Evolutionary conservation across 1,284 basidiomycete species (phyloP), one percentile per base, ranked within the genome.

Genomic region (Tranzscheliella williamsii): DNA sequence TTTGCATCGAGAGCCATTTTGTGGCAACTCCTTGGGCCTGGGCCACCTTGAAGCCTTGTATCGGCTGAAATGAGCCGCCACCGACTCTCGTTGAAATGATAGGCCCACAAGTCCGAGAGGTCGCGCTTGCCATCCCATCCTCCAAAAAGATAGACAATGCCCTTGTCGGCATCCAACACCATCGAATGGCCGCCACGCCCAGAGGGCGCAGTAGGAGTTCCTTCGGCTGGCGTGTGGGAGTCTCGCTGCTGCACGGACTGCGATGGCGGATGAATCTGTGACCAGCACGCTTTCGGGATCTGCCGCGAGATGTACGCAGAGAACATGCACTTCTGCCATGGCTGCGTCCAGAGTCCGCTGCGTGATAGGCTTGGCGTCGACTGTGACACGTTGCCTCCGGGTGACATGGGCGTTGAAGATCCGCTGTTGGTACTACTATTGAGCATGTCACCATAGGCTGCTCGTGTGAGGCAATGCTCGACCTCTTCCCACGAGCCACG

Each of bases 31-130:
- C 89, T 79, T 4, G 87, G 82, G 4, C 84, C 83, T 2, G 89
- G 89, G 0, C 87, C 87, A 41, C 71, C 63, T 34, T 86, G 85
- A 29, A 79, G 70, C 2, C 82, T 79, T 1, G 86, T 86, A 38
- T 81, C 82, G 24, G 81, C 78, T 45, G 84, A 85, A 39, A 90
- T 79, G 20, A 85, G 65, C 5, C 79, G 79, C 89, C 89, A 91
- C 39, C 81, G 79, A 38, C 84, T 83, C n/a, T 82, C 79, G 31
- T 78, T 78, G 69, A 88, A 82, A 53, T 83, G 81, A 75, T 88
- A 91, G 32, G 82, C 81, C 89, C 89, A 90, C 50, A 91, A 85
- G 73, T 91, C 89, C 58, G 87, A 85, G 13, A 91, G 80, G 48
- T 85, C 78, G 12, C 47, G 40, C 47, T 83, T 77, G 3, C 89